Evolutionary conservation across 495 filamentous ascomycete species (phyloP).

Genomic region (Neurospora sp.): DNA sequence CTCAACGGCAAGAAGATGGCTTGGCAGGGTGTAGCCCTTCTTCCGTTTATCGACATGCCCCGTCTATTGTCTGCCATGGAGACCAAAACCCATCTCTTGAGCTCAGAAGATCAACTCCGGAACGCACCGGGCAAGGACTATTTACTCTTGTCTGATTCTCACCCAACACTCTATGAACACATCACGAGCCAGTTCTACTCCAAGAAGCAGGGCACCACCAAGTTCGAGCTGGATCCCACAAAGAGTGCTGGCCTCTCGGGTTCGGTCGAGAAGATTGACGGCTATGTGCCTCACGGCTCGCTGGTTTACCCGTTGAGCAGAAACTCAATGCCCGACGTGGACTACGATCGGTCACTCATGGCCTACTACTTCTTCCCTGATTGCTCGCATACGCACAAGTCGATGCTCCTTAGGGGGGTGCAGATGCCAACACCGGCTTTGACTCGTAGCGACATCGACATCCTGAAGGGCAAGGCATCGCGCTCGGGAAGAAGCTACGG

Average conservation of each 20-base stretch:
- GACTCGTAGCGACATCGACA: constrained; percentile 60
- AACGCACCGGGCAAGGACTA: constrained; percentile 76
- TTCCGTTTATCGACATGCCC: constrained; percentile 94
- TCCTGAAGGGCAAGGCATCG: constrained; percentile 48
- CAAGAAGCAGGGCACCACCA: constrained; percentile 60
- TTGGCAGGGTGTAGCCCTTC: constrained; percentile 90
- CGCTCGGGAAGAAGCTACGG: constrained; percentile 46
- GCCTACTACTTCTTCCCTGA: constrained; percentile 77
- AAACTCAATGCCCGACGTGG: constrained; percentile 61
- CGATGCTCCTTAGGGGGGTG: constrained; percentile 83
- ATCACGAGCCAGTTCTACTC: constrained; percentile 78
- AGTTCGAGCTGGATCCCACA: constrained; percentile 60
- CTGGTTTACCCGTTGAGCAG: constrained; percentile 49
- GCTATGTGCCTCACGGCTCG: constrained; percentile 64
- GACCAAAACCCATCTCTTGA: constrained; percentile 70
- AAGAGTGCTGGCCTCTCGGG: constrained; percentile 71
- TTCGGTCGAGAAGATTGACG: constrained; percentile 68
- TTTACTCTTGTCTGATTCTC: constrained; percentile 70
- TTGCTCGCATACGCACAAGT: constrained; percentile 68
- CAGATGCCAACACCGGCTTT: constrained; percentile 60
- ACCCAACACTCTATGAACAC: constrained; percentile 68
- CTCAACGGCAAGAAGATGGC: constrained; percentile 97
- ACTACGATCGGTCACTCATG: constrained; percentile 77
- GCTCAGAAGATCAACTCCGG: constrained; percentile 63
- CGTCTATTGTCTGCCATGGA: constrained; percentile 75